Base-by-base conservation (phyloP, 2,329 filamentous ascomycete species). In the Thelonectria discophora region DNA sequence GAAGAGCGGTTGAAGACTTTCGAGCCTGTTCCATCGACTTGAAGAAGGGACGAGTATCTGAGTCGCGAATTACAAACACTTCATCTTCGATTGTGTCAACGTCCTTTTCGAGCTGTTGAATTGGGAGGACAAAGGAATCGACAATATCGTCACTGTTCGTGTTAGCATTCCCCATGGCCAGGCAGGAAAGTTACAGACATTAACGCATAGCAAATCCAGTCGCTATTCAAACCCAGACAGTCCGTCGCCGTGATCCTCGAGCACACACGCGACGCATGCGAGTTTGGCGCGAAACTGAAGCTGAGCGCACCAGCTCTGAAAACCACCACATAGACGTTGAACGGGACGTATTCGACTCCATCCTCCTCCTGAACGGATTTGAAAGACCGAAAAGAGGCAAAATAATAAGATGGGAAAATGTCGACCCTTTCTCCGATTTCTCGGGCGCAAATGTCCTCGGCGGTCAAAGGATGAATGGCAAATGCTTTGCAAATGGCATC, bases 131-230 rank as follows among this genome's bases (percentile, higher is more conserved):
- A 73, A 98, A 99, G 18, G 88, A 92, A 79, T 99, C 95, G 62
- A 98, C 95, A 73, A 99, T 99, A 74, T 99, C 92, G 77, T 99
- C 95, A 74, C 90, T 92, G 59, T 13, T 17, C 48, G 2, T 9
- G 3, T 40, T n/a, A 20, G 34, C 42, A 64, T 78, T 64, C 77
- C 72, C 34, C n/a, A 8, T 13, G 3, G 49, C 32, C 13, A 27
- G 37, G 12, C 24, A 9, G 24, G 27, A 13, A 20, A 12, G 9
- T 13, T 11, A 17, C 42, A 84, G 82, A 93, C 90, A 99, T 98
- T 73, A 99, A 85, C 43, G 95, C 95, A 75, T 99, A 99, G 81
- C 95, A 99, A 69, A 98, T 96, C 94, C 95, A 99, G 78, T 99
- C 95, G 69, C 93, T 94, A 74, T 92, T 97, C 37, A 99, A 84